These are phyloP conservation scores for Aspergillus novofumigatus DNA, from an alignment of 2,329 filamentous ascomycete genomes.

Conservation along the genomic window DNA sequence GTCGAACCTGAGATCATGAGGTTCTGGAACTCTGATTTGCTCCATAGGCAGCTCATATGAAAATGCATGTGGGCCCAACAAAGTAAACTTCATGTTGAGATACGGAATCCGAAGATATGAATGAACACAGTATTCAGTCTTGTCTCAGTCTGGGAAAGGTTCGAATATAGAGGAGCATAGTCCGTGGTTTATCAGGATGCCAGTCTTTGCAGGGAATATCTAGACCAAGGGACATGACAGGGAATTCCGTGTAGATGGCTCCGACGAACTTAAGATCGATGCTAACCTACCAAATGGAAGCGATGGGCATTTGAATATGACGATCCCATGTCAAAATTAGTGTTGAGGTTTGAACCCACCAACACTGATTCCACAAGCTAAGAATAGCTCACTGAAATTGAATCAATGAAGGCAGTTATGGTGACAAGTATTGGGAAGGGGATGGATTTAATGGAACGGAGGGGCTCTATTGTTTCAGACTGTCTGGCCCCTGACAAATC, in stretches of 20 bases:
- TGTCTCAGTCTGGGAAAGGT: no score
- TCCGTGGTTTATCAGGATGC: not conserved
- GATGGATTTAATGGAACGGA: not conserved
- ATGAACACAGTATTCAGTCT: no score
- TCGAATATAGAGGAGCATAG: not conserved
- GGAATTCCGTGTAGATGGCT: no score
- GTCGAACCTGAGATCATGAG: not conserved
- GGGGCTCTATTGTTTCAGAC: conserved; percentile 2
- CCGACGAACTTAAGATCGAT: no score
- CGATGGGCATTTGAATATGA: not conserved
- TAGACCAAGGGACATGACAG: no score
- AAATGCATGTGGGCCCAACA: not conserved
- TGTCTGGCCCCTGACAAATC: conserved; percentile 1
- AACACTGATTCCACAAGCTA: not conserved
- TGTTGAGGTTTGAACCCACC: not conserved
- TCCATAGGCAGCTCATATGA: not conserved
- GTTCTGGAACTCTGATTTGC: not conserved
- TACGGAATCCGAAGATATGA: no score
- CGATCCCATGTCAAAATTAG: not conserved
- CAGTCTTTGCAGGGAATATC: not conserved
- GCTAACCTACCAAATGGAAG: no score
- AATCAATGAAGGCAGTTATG: not conserved
- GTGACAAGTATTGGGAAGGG: not conserved
- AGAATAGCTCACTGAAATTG: not conserved
- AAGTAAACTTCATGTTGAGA: no score